Evolutionary conservation across 192 early-diverging fungal genomes (phyloP), one percentile per base, ranked within the genome.

Genomic region (Coemansia sp.): DNA sequence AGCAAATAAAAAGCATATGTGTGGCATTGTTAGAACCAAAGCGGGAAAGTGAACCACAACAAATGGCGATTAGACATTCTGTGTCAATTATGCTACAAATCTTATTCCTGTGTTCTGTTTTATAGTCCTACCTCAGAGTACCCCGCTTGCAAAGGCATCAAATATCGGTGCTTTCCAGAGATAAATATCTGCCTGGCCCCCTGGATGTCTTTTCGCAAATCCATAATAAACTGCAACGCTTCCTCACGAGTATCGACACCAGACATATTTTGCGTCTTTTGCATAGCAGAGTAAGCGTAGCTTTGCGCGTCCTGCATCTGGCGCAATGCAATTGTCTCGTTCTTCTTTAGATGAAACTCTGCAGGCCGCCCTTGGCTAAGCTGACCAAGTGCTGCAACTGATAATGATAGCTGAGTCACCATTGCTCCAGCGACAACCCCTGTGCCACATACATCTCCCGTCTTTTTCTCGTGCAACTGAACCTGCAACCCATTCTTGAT

Each of bases 401-500:
- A 39, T 4, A 74, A 46, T 7, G 71, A 74, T 11, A 74, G 60
- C 38, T 74, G 71, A 0, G 71, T 56, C 15, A 74, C 60, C 0
- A 13, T 2, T 1, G 59, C 38, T 26, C 64, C 64, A 18, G 43
- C 37, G 9, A 74, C 41, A 8, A 60, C 53, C 14, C 60, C 64
- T 17, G 64, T 62, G 3, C 66, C 71, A 13, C 28, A 58, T 22
- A 51, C 45, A 8, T 48, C 47, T 32, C 51, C 35, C 3, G 22
- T 46, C 42, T 22, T 45, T 13, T 25, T 14, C 26, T 61, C 59
- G 28, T 23, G 28, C 19, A 41, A 20, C 15, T 50, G 22, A 18
- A 18, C 58, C 23, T 17, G 18, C 19, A 24, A 49, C 25, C 36
- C 37, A 7, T 39, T 13, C 18, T 55, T 52, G 1, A 28, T 23